These are phyloP conservation scores for Leccinum ochraceum DNA, from an alignment of 768 basidiomycete genomes.

Conservation along the genomic window DNA sequence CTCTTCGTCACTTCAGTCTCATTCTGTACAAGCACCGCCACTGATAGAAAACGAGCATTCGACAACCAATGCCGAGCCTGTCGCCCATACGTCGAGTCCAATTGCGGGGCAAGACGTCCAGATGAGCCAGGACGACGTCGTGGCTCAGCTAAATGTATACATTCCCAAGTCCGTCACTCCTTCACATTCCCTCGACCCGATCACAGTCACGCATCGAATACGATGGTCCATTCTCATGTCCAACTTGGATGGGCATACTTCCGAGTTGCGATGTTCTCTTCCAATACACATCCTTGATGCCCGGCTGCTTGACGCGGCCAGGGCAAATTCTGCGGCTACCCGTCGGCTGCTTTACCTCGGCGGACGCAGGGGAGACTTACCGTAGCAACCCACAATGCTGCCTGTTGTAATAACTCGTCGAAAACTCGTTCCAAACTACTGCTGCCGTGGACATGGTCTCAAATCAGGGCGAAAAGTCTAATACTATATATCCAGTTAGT, in stretches of 20 bases:
- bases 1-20: slow-evolving; percentile 19
- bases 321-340: slow-evolving; percentile 68
- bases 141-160: slow-evolving; percentile 58
- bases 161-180: slow-evolving; percentile 67
- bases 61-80: slow-evolving; percentile 8
- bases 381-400: neutral
- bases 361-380: too few species aligned
- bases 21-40: slow-evolving; percentile 1
- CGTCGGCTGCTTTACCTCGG: slow-evolving; percentile 56
- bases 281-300: slow-evolving; percentile 83
- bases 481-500: neutral
- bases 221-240: slow-evolving; percentile 77
- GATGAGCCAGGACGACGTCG: slow-evolving; percentile 48
- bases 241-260: slow-evolving; percentile 90
- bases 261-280: slow-evolving; percentile 92
- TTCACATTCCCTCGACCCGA: slow-evolving; percentile 73
- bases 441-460: neutral
- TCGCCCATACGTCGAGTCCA: slow-evolving; percentile 9
- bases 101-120: slow-evolving; percentile 21
- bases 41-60: neutral
- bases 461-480: neutral
- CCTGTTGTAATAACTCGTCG: neutral
- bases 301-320: slow-evolving; percentile 72
- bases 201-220: slow-evolving; percentile 75
- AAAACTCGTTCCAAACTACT: neutral